A percentile compares a stretch with the other conserved stretches of the same genome.
Conservation (phyloP, 2,329 filamentous ascomycete genomes). For the Phaeosphaeria sp. region DNA sequence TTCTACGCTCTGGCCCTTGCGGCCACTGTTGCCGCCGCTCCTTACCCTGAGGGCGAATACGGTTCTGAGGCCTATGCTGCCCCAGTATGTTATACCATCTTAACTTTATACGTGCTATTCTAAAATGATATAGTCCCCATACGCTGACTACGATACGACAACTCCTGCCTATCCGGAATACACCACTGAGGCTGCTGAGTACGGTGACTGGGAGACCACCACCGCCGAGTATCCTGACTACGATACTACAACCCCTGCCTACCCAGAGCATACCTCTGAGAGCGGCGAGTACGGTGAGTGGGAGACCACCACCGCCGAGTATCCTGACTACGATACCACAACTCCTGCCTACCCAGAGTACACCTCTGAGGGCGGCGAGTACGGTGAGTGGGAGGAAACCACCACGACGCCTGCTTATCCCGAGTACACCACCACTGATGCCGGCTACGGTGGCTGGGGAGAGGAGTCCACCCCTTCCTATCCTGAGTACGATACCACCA, state of each 20-base stretch:
- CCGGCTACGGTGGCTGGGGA: not conserved
- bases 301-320: not conserved
- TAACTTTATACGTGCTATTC: not conserved
- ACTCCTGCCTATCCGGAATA: not conserved
- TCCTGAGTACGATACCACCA: not conserved
- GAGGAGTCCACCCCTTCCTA: not conserved
- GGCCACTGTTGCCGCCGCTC: conserved; percentile 35
- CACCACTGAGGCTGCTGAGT: not conserved
- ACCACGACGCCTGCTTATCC: not conserved
- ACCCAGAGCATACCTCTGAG: conserved; percentile 4
- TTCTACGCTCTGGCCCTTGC: conserved; percentile 39
- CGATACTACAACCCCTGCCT: not conserved
- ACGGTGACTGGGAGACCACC: conserved; percentile 3
- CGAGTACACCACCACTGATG: not conserved
- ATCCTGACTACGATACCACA: not conserved
- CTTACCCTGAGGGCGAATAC: conserved; percentile 8
- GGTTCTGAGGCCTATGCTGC: conserved; percentile 1
- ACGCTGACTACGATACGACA: not conserved
- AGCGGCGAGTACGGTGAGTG: no score
- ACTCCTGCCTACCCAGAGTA: not conserved
- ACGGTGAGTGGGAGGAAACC: not conserved
- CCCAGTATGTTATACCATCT: not conserved
- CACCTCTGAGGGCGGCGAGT: not conserved
- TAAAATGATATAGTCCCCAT: not conserved
- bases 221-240: not conserved